Conservation (phyloP, 2,329 filamentous ascomycete species). For the Ciborinia camelliae region DNA sequence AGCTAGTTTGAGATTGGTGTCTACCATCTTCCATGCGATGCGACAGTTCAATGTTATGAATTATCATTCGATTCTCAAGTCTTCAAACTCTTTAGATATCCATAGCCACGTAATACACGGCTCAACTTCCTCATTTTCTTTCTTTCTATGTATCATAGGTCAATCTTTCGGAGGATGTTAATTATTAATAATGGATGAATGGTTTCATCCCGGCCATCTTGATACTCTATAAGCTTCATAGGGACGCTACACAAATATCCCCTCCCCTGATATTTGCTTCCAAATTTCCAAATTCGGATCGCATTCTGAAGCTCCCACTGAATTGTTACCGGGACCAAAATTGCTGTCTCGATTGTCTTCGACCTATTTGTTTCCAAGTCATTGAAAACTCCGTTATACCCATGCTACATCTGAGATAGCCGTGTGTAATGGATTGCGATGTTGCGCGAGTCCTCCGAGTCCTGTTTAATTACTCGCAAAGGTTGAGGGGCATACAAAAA, state of each 20-base stretch:
- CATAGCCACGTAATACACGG: neutral
- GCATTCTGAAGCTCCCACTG: neutral
- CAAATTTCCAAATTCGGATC: neutral
- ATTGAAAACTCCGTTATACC: neutral
- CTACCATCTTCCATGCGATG: no score
- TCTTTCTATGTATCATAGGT: neutral
- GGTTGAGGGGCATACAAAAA: neutral
- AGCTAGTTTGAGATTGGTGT: neutral
- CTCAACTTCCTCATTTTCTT: neutral
- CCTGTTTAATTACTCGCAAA: neutral
- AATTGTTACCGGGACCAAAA: neutral
- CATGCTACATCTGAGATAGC: neutral
- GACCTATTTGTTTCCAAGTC: conserved; percentile 1
- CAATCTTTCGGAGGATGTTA: neutral
- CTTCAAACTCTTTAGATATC: neutral
- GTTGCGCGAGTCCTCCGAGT: neutral
- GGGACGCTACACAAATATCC: neutral
- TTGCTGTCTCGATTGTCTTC: no score
- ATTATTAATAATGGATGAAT: neutral
- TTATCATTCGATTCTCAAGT: neutral
- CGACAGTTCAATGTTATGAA: neutral
- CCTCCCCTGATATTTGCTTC: neutral
- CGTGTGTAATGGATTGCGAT: neutral
- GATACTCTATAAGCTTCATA: conserved; percentile 17
- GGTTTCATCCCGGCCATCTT: conserved; percentile 16